phyloP scores from a whole-genome alignment of 768 basidiomycete species.

The Lepiota subincarnata region DNA sequence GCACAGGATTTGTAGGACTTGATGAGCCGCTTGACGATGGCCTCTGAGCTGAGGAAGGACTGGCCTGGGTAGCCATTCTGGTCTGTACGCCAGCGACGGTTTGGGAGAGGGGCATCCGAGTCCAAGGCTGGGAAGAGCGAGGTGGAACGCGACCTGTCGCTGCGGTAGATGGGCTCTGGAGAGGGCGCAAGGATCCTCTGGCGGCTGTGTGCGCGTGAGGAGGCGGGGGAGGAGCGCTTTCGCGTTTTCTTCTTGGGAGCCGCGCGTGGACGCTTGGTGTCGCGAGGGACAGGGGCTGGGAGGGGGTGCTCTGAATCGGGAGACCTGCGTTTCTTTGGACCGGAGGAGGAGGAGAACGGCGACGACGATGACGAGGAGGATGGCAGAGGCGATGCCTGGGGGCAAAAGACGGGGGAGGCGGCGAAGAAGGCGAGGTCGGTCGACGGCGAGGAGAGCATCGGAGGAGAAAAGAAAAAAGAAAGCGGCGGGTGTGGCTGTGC shows the following conservation, averaged over 20 bases:
- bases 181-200: slow-evolving; percentile 37
- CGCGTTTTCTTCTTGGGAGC: slow-evolving; percentile 22
- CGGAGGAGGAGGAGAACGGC: slow-evolving; percentile 21
- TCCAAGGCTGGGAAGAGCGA: slow-evolving; percentile 45
- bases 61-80: slow-evolving; percentile 51
- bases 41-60: slow-evolving; percentile 57
- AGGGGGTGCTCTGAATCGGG: slow-evolving; percentile 16
- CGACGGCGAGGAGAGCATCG: slow-evolving; percentile 20
- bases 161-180: slow-evolving; percentile 53
- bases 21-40: slow-evolving; percentile 57
- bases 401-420: slow-evolving; percentile 2
- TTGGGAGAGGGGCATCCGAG: slow-evolving; percentile 29
- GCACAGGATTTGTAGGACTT: slow-evolving; percentile 68
- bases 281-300: slow-evolving; percentile 27
- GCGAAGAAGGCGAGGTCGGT: slow-evolving; percentile 18
- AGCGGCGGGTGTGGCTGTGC: slow-evolving; percentile 13
- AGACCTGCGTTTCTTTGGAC: slow-evolving; percentile 32
- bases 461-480: background rate
- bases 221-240: slow-evolving; percentile 33
- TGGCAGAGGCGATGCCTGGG: slow-evolving; percentile 14
- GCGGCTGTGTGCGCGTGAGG: slow-evolving; percentile 42
- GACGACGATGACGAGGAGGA: slow-evolving; percentile 17
- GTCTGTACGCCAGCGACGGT: slow-evolving; percentile 46
- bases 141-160: slow-evolving; percentile 62
- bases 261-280: slow-evolving; percentile 37